Percentiles rank a stretch among this genome's conserved stretches.
phyloP scores from a whole-genome alignment of 371 early-diverging fungal genomes.

The Gilbertella persicaria region DNA sequence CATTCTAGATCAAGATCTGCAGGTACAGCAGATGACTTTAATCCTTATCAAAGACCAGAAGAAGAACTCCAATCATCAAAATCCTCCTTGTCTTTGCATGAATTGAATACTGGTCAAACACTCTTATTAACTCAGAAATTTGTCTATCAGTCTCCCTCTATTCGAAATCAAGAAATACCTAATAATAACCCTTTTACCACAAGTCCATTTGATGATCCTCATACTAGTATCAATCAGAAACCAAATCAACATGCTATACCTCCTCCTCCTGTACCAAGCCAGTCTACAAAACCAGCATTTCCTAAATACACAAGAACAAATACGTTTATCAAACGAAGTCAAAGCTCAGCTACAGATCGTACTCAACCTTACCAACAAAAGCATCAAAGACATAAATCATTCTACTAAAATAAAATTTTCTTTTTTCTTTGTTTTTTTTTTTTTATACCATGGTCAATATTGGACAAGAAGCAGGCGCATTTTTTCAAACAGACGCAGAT shows the following conservation, averaged over 20 bases:
- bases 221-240: constrained; percentile 22
- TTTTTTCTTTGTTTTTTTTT: too few species aligned
- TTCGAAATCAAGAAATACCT: constrained; percentile 6
- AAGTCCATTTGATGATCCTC: constrained; percentile 23
- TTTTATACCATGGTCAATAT: constrained; percentile 50
- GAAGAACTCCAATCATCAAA: constrained; percentile 15
- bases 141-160: constrained; percentile 34
- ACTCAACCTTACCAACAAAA: neutral
- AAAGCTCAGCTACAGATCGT: constrained; percentile 18
- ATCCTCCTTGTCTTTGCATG: constrained; percentile 31
- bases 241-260: constrained; percentile 32
- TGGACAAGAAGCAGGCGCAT: constrained; percentile 60
- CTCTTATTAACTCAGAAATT: constrained; percentile 43
- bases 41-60: constrained; percentile 6
- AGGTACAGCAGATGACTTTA: constrained; percentile 18
- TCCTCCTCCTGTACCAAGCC: constrained; percentile 47
- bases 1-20: constrained; percentile 44
- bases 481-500: constrained; percentile 82
- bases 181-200: constrained; percentile 16
- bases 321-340: constrained; percentile 28
- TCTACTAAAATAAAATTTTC: neutral
- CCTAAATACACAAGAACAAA: constrained; percentile 39
- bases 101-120: constrained; percentile 41
- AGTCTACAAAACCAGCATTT: constrained; percentile 43
- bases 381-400: constrained; percentile 21